phyloP scores from a whole-genome alignment of 805 yeast genomes.

The Wickerhamomyces xylosicus region DNA sequence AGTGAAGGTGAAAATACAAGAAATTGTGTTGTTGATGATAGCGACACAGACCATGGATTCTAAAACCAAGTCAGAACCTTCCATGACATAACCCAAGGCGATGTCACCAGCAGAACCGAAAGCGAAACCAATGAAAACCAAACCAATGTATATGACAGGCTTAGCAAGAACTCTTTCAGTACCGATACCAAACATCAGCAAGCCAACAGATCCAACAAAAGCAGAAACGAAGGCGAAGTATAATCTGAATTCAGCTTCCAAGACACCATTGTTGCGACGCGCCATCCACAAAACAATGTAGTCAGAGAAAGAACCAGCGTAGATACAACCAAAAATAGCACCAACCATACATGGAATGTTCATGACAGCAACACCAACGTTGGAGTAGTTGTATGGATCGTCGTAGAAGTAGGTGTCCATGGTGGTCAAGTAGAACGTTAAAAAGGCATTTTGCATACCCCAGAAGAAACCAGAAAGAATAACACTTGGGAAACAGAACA shows the following conservation, averaged over 20 bases:
- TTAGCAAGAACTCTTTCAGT: slow-evolving; percentile 44
- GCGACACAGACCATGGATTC: slow-evolving; percentile 66
- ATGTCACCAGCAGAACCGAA: slow-evolving; percentile 67
- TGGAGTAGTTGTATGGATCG: slow-evolving; percentile 56
- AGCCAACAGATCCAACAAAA: slow-evolving; percentile 50
- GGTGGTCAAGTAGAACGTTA: slow-evolving; percentile 65
- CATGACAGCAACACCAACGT: slow-evolving; percentile 65
- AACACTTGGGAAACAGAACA: slow-evolving; percentile 56
- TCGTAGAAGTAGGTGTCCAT: slow-evolving; percentile 60
- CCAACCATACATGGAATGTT: slow-evolving; percentile 62
- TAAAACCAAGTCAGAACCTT: slow-evolving; percentile 58
- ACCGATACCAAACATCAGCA: slow-evolving; percentile 57
- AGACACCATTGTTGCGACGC: slow-evolving; percentile 46
- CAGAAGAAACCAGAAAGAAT: slow-evolving; percentile 61
- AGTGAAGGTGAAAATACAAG: slow-evolving; percentile 56
- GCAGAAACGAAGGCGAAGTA: slow-evolving; percentile 48
- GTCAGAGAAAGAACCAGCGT: slow-evolving; percentile 53
- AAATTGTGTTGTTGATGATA: slow-evolving; percentile 53
- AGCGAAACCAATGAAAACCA: slow-evolving; percentile 58
- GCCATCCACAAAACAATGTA: slow-evolving; percentile 53
- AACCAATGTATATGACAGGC: slow-evolving; percentile 46
- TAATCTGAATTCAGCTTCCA: slow-evolving; percentile 57
- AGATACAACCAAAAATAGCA: slow-evolving; percentile 54
- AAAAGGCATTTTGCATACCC: slow-evolving; percentile 73
- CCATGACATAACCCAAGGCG: slow-evolving; percentile 59